Conservation (phyloP, 2,329 filamentous ascomycete genomes). For the Aspergillus pseudonomiae region DNA sequence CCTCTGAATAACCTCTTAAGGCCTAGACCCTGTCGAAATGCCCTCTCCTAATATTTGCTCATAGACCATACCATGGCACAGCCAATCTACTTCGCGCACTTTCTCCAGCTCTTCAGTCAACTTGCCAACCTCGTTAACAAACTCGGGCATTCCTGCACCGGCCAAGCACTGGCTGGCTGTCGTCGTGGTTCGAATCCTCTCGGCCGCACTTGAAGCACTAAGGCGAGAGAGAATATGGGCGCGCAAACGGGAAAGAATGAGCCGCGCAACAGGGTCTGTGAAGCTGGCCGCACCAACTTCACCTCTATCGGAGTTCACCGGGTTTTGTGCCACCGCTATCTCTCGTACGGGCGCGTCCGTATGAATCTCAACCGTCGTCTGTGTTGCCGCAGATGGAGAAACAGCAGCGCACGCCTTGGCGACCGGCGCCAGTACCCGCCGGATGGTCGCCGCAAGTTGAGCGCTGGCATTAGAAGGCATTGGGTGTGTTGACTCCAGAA, state of each 20-base stretch:
- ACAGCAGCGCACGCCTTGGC: slow-evolving; percentile 41
- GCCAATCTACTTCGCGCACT: slow-evolving; percentile 62
- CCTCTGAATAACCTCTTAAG: slow-evolving; percentile 8
- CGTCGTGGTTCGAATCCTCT: slow-evolving; percentile 60
- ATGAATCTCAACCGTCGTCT: slow-evolving; percentile 30
- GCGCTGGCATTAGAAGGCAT: slow-evolving; percentile 50
- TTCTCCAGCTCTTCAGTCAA: slow-evolving; percentile 62
- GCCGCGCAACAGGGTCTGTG: slow-evolving; percentile 62
- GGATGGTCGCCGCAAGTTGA: slow-evolving; percentile 51
- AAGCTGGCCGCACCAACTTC: slow-evolving; percentile 45
- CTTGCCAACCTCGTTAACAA: slow-evolving; percentile 60
- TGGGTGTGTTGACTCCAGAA: slow-evolving; percentile 52
- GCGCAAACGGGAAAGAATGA: slow-evolving; percentile 62
- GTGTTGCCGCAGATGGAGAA: slow-evolving; percentile 21
- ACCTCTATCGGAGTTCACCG: slow-evolving; percentile 29
- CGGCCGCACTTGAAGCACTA: slow-evolving; percentile 62
- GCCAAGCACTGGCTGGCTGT: slow-evolving; percentile 63
- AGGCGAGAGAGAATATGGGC: slow-evolving; percentile 59
- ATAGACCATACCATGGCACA: slow-evolving; percentile 60
- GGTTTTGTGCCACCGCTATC: slow-evolving; percentile 58
- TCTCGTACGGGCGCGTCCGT: slow-evolving; percentile 28
- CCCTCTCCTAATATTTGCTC: slow-evolving; percentile 51
- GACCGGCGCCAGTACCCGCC: slow-evolving; percentile 59
- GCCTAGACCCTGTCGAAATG: slow-evolving; percentile 11
- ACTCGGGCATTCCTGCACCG: slow-evolving; percentile 63